Evolutionary conservation across 495 filamentous ascomycete species (phyloP), one percentile per base, ranked within the genome.

Genomic region (Letharia columbiana): DNA sequence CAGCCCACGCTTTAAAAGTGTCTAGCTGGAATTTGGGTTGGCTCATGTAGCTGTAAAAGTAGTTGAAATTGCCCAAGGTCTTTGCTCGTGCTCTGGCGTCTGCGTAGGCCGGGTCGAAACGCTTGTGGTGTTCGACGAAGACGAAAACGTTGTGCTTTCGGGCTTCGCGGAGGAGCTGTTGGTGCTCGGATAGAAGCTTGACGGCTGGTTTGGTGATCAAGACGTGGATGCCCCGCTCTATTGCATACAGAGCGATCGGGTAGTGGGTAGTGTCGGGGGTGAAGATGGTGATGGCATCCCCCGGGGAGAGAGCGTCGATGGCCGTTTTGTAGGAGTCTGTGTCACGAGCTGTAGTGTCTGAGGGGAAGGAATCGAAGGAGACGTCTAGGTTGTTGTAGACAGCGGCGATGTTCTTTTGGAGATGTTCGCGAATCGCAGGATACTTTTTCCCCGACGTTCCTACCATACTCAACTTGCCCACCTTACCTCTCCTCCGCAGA

Each of bases 21-120:
- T 95, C 90, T 9, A 97, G 82, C 77, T 96, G 92, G 28, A 76
- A 87, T 74, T 97, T 96, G 33, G 92, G 92, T 81, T 97, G 92
- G 61, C 85, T 89, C 92, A 97, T 96, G 80, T 96, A 97, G 68
- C 84, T 88, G 80, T 96, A 96, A 77, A 96, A 97, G 81, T 96
- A 96, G 77, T 95, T 96, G 84, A 96, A 96, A 75, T 96, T 89
- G 60, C 92, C 92, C 9, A 97, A 77, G 37, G 75, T 82, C 71
- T 81, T 76, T 0, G 92, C 91, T 67, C 88, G 86, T 72, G 86
- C 86, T 56, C 77, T 76, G 2, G 92, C 92, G 73, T 97, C 92
- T 8, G 89, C 82, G 79, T 97, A 97, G 0, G 90, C 91, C 1
- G 92, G 92, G 74, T 96, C 92, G 76, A 86, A 97, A 60, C 92